Evolutionary conservation across 306 rosid genomes (phyloP).

Genomic region (Rubus parviflorus): DNA sequence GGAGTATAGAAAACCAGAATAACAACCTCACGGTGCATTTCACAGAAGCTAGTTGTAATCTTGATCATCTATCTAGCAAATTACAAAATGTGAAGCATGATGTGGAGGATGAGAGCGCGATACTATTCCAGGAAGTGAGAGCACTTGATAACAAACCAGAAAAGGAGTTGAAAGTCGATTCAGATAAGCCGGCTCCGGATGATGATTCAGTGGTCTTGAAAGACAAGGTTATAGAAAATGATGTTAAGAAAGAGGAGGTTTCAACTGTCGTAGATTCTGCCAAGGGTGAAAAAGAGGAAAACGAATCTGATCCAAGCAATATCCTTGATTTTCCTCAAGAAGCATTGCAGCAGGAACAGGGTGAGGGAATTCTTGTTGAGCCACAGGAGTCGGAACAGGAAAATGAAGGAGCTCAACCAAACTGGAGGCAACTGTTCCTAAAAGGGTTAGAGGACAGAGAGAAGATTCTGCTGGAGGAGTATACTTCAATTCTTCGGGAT

Average conservation of each 20-base stretch:
- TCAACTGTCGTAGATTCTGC: not conserved
- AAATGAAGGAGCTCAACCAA: slow-evolving; percentile 49
- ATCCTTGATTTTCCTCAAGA: slow-evolving; percentile 21
- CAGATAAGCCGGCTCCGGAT: slow-evolving; percentile 7
- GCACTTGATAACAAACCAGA: slow-evolving; percentile 33
- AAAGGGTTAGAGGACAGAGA: slow-evolving; percentile 77
- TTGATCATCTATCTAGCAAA: slow-evolving; percentile 58
- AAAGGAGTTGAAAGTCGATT: slow-evolving; percentile 22
- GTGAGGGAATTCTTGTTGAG: slow-evolving; percentile 28
- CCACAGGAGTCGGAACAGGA: slow-evolving; percentile 29
- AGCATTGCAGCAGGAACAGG: slow-evolving; percentile 28
- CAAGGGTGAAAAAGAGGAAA: slow-evolving; percentile 36
- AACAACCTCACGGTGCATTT: slow-evolving; percentile 48
- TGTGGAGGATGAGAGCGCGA: slow-evolving; percentile 40
- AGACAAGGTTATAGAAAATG: slow-evolving; percentile 28
- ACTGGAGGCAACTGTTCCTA: slow-evolving; percentile 60
- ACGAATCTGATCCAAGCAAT: slow-evolving; percentile 17
- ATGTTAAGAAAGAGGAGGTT: slow-evolving; percentile 34
- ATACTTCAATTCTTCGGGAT: slow-evolving; percentile 63
- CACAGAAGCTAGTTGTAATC: slow-evolving; percentile 49
- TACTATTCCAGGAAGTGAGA: slow-evolving; percentile 21
- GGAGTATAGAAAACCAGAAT: slow-evolving; percentile 37
- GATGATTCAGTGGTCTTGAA: slow-evolving; percentile 21
- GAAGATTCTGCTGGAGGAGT: slow-evolving; percentile 63
- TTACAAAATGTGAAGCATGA: slow-evolving; percentile 49